These are phyloP conservation scores for Jamesozyma rosinii DNA, from an alignment of 805 yeast species.

Conservation along the genomic window DNA sequence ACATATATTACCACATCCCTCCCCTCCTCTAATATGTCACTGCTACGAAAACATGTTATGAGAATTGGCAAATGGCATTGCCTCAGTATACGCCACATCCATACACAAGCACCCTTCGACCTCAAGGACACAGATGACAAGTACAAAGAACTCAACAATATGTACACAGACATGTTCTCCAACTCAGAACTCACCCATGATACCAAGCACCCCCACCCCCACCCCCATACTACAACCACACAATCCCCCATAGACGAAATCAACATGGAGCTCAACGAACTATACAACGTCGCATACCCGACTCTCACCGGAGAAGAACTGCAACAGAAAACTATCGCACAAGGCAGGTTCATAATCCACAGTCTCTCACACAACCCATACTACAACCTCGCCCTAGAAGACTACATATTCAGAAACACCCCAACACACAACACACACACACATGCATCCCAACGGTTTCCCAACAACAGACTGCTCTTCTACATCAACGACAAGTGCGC, in stretches of 20 bases:
- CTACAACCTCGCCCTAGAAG: conserved; percentile 73
- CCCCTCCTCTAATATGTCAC: neutral
- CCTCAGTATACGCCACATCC: neutral
- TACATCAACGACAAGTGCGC: conserved; percentile 77
- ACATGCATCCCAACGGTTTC: neutral
- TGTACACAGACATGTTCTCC: conserved; percentile 32
- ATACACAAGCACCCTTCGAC: conserved; percentile 14
- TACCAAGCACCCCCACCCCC: no score
- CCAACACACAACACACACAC: conserved; percentile 30
- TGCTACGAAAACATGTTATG: neutral
- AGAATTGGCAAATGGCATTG: neutral
- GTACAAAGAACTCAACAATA: conserved; percentile 28
- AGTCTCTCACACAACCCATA: conserved; percentile 50
- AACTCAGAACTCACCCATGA: neutral
- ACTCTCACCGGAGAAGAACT: conserved; percentile 14
- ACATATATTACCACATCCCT: neutral
- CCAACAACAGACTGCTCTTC: conserved; percentile 49
- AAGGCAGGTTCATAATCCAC: conserved; percentile 50
- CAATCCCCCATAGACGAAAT: conserved; percentile 28
- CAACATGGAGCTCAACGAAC: conserved; percentile 28
- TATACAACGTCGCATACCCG: conserved; percentile 16
- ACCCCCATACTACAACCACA: neutral
- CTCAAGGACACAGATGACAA: conserved; percentile 17
- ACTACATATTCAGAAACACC: conserved; percentile 58
- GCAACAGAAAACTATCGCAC: conserved; percentile 26